Evolutionary conservation across 2,329 filamentous ascomycete genomes (phyloP), one percentile per base, ranked within the genome.

Genomic region (Tolypocladium album): DNA sequence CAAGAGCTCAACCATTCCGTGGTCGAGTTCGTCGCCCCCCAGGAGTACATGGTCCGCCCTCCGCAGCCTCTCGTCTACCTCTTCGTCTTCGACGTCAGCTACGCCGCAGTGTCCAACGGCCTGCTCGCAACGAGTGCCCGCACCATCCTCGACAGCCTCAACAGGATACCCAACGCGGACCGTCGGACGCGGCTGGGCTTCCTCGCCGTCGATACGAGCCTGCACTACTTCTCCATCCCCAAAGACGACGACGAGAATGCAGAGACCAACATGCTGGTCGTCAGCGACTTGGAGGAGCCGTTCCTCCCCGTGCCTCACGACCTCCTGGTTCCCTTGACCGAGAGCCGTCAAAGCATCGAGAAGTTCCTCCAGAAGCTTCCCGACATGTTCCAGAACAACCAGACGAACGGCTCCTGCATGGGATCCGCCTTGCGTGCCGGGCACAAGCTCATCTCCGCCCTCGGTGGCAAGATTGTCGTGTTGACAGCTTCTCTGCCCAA

Each of bases 31-130:
- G 90, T 99, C 66, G 94, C 94, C 15, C 94, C 94, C 2, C 94
- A 99, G 75, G 94, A 99, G 76, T 99, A 99, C 76, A 99, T 99
- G 94, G 94, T 99, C 42, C 89, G 94, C 62, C 92, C 94, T 60
- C 94, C 94, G 53, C 93, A 96, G 75, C 94, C 94, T 45, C 81
- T 97, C 45, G 93, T 97, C 45, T 97, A 97, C 72, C 83, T 97
- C 17, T 97, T 97, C 82, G 80, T 96, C 67, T 90, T 97, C 69
- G 93, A 97, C 68, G 92, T 97, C 64, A 96, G 91, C 79, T 95
- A 92, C 68, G 86, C 90, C 15, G 87, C 93, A 39, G 89, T 97
- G 20, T 92, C 91, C 20, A 96, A 88, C 64, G 94, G 94, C 56
- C 86, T 99, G 39, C 80, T 97, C 61, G 94, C 94, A 57, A 97